These are phyloP conservation scores for Pythium plurisporium DNA, from an alignment of 352 stramenopile genomes.

Conservation along the genomic window DNA sequence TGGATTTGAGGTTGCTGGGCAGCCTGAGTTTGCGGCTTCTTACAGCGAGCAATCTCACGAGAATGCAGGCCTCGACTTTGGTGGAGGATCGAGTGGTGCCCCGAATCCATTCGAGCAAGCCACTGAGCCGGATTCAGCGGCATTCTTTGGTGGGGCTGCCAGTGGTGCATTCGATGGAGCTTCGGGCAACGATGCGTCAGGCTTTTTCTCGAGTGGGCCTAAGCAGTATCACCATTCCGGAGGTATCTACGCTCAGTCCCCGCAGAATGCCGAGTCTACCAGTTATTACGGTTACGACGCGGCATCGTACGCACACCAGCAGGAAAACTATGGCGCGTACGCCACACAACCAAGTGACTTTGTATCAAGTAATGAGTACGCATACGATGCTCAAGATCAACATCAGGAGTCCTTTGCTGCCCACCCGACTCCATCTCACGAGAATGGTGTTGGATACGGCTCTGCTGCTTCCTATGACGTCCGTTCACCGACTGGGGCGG, in stretches of 20 bases:
- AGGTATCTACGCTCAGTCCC: conserved; percentile 18
- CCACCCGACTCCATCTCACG: neutral
- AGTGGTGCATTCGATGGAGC: conserved; percentile 11
- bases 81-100: neutral
- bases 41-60: neutral
- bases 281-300: conserved; percentile 2
- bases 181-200: conserved; percentile 15
- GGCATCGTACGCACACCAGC: neutral
- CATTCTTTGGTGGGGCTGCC: conserved; percentile 26
- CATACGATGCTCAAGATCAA: neutral
- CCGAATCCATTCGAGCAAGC: conserved; percentile 1
- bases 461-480: neutral
- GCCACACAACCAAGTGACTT: neutral
- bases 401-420: neutral
- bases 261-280: neutral
- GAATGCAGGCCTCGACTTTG: neutral
- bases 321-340: conserved; percentile 3
- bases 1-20: neutral
- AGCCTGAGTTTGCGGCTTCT: neutral
- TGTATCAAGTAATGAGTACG: neutral
- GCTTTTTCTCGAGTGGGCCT: conserved; percentile 38
- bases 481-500: neutral
- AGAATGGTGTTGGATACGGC: neutral
- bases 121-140: conserved; percentile 18
- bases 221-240: conserved; percentile 20